Evolutionary conservation across 2,329 filamentous ascomycete species (phyloP).

Genomic region (Arthroderma sp.): DNA sequence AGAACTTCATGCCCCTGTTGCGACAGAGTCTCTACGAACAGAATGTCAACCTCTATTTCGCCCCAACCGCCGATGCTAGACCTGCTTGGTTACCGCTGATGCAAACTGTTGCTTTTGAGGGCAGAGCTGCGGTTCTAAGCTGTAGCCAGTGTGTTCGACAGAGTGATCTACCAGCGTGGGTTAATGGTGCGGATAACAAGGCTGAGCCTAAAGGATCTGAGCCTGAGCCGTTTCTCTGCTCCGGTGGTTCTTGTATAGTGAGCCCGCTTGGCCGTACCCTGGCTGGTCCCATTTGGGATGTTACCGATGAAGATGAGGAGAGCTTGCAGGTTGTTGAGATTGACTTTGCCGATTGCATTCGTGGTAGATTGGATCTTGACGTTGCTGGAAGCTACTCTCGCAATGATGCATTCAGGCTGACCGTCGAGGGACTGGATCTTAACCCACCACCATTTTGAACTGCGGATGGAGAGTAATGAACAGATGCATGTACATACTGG

Average conservation of each 20-base stretch:
- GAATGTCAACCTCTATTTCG: slow-evolving; percentile 83
- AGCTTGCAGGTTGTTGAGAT: slow-evolving; percentile 57
- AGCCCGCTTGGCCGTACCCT: slow-evolving; percentile 68
- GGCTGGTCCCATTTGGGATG: slow-evolving; percentile 69
- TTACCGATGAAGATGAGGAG: slow-evolving; percentile 39
- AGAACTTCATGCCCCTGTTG: slow-evolving; percentile 88
- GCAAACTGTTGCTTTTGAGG: slow-evolving; percentile 68
- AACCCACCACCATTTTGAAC: slow-evolving; percentile 39
- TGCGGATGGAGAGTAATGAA: not conserved
- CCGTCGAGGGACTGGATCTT: slow-evolving; percentile 47
- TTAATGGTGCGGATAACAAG: slow-evolving; percentile 16
- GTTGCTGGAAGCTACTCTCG: slow-evolving; percentile 75
- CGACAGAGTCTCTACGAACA: slow-evolving; percentile 74
- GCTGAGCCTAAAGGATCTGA: not conserved
- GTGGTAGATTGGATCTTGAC: slow-evolving; percentile 71
- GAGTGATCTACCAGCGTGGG: slow-evolving; percentile 46
- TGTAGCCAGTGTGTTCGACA: slow-evolving; percentile 67
- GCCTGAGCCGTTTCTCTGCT: slow-evolving; percentile 45
- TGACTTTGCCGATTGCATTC: slow-evolving; percentile 76
- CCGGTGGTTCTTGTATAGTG: slow-evolving; percentile 73
- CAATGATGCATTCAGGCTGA: slow-evolving; percentile 50
- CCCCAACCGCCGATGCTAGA: slow-evolving; percentile 74
- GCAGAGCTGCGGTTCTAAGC: slow-evolving; percentile 71
- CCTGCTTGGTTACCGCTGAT: slow-evolving; percentile 75
- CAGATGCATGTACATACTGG: not conserved